Evolutionary conservation across 768 basidiomycete species (phyloP), one percentile per base, ranked within the genome.

Genomic region (Russula vinacea): DNA sequence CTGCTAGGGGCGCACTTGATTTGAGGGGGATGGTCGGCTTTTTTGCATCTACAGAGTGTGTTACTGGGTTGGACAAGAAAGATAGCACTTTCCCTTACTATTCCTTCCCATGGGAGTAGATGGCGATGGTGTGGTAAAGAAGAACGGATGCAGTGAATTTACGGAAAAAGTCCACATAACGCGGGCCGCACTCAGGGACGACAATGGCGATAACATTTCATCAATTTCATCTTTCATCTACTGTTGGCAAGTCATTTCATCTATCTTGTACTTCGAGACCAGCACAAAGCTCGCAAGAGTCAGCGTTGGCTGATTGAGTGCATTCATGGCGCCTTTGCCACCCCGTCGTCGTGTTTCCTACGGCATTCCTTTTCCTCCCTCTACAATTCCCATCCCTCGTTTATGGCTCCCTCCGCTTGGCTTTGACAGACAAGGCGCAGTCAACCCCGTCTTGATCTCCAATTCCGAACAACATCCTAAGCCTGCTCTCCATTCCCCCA

Each of bases 341-440:
- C 72, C 81, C 62, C 79, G 82, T 71, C 81, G 86, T 67, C 82
- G 94, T 71, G 84, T 97, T 33, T 94, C 94, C 59, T 97, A 95
- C 74, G 86, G 94, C 60, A 84, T 97, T 42, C 91, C 93, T n/a
- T 57, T 65, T 3, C 79, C 89, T 24, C 55, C 56, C 1, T 87
- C 94, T 13, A 67, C 78, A 0, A 81, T 83, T 14, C 77, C 81
- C 3, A 81, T 86, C 26, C 87, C 87, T 19, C 80, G 80, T 22
- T 83, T 95, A 13, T 79, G 82, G 56, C 81, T 96, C 3, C 94
- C 94, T 3, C 80, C 88, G 0, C 76, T 82, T 65, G 87, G 82
- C 24, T 72, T 81, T 39, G 77, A 83, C 17, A 83, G 89, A 59
- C 75, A 88, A 37, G 93, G 94, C 14, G 79, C 81, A 9, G 81